Conservation (phyloP, 2,329 filamentous ascomycete genomes). For the Aspergillus sergii region DNA sequence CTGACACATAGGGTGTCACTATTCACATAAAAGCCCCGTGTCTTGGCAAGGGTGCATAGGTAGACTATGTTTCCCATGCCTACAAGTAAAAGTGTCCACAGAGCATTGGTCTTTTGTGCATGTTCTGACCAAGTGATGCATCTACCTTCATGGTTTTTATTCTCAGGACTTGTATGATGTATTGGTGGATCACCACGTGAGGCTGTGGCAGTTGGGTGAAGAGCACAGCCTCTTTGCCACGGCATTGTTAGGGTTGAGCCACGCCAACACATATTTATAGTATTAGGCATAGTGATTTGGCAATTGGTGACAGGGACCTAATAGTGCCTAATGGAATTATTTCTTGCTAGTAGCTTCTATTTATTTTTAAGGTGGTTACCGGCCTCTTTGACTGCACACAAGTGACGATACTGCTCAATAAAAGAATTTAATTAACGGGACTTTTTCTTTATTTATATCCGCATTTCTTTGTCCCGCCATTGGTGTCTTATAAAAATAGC, state of each 20-base stretch:
- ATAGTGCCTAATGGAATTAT: neutral
- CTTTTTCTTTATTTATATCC: neutral
- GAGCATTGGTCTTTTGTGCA: too few species aligned
- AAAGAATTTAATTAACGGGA: neutral
- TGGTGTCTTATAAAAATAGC: conserved; percentile 17
- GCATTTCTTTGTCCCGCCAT: neutral
- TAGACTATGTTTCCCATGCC: too few species aligned
- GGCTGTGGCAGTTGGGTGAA: neutral
- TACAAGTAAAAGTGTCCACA: too few species aligned
- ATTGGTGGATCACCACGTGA: neutral
- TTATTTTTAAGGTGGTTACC: neutral
- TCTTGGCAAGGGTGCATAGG: too few species aligned
- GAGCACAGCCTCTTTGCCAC: neutral
- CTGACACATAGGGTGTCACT: neutral
- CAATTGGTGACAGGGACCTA: conserved; percentile 1
- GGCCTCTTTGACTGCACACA: neutral
- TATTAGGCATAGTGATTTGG: conserved; percentile 1
- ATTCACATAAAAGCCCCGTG: too few species aligned
- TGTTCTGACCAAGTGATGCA: too few species aligned
- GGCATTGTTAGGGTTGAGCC: neutral
- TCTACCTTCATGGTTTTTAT: too few species aligned
- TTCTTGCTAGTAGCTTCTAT: neutral
- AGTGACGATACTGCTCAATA: neutral
- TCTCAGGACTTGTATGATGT: neutral
- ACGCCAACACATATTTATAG: conserved; percentile 2